Evolutionary conservation across 768 basidiomycete species (phyloP).

Genomic region (Pleurotus platypus): DNA sequence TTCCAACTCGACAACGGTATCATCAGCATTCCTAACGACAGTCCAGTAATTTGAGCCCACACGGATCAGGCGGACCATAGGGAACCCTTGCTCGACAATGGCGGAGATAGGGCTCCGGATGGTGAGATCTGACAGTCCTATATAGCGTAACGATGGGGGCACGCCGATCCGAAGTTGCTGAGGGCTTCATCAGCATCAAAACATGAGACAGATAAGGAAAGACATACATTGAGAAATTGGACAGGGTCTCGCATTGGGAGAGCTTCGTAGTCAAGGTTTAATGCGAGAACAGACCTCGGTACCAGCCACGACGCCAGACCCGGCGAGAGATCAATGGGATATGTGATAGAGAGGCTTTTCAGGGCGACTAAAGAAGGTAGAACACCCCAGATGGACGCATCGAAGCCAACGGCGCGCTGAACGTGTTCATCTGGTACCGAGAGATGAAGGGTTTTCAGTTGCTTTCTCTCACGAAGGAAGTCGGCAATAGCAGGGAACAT

Average conservation of each 20-base stretch:
- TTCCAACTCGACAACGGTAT: constrained; percentile 30
- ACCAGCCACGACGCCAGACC: constrained; percentile 68
- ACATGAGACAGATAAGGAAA: background rate
- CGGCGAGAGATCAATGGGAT: constrained; percentile 60
- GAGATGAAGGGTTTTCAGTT: constrained; percentile 52
- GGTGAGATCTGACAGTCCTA: constrained; percentile 50
- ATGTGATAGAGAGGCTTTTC: constrained; percentile 53
- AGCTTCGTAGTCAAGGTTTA: constrained; percentile 38
- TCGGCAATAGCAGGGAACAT: constrained; percentile 68
- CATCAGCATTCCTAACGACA: constrained; percentile 28
- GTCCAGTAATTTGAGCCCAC: constrained; percentile 55
- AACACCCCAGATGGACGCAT: constrained; percentile 70
- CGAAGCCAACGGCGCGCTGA: constrained; percentile 57
- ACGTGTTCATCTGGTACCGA: constrained; percentile 36
- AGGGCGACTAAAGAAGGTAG: constrained; percentile 54
- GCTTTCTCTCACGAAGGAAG: constrained; percentile 54
- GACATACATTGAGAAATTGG: constrained; percentile 38
- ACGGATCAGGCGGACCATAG: constrained; percentile 53
- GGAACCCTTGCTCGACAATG: constrained; percentile 59
- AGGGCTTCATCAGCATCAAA: background rate
- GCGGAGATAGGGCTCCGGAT: constrained; percentile 31
- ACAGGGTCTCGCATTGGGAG: constrained; percentile 35
- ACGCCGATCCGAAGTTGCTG: constrained; percentile 61
- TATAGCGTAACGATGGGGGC: constrained; percentile 48
- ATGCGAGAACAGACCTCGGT: constrained; percentile 46